Base-by-base conservation (phyloP, 2,329 filamentous ascomycete genomes). In the Penicillium sp. region DNA sequence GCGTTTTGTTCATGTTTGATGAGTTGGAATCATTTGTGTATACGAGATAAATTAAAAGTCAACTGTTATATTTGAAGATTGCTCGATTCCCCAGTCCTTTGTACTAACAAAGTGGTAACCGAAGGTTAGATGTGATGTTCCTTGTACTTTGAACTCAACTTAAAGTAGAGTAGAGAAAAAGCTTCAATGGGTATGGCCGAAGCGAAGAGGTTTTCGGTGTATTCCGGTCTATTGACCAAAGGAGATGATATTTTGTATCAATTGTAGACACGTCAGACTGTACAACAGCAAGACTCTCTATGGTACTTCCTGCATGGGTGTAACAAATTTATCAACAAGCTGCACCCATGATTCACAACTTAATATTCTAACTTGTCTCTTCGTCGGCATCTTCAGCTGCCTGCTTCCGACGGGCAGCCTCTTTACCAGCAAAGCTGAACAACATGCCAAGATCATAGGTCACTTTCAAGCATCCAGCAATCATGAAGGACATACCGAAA, bases 401-500 rank as follows among this genome's bases (percentile, higher is more conserved):
- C 52, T 53, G 60, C 48, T 62, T 66, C 17, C 62, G 57, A 36
- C 57, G 49, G 3, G 58, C 56, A 31, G 62, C 60, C 27, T 74
- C 71, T 33, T 62, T 68, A 0, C 69, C 67, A 1, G 68, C 68
- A 66, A 85, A 85, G 45, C 80, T 78, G 8, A 77, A 77, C 43
- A 87, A 68, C 66, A 87, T 77, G 0, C 82, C 80, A 25, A 88
- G 61, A 69, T 88, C 86, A 68, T 88, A 89, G 5, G 72, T 64
- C 0, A 80, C 81, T 70, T 90, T 90, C 63, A 89, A 69, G 1
- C 73, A 69, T 48, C 88, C 88, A 0, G 87, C 87, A n/a, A 81
- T 69, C 0, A 86, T 78, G 66, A 90, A 89, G 0, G 83, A 82
- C 2, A 86, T 77, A 77, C 87, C 86, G 66, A 89, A 88, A 9